phyloP scores from a whole-genome alignment of 257 asterid genomes.

The Solanum stenotomum region DNA sequence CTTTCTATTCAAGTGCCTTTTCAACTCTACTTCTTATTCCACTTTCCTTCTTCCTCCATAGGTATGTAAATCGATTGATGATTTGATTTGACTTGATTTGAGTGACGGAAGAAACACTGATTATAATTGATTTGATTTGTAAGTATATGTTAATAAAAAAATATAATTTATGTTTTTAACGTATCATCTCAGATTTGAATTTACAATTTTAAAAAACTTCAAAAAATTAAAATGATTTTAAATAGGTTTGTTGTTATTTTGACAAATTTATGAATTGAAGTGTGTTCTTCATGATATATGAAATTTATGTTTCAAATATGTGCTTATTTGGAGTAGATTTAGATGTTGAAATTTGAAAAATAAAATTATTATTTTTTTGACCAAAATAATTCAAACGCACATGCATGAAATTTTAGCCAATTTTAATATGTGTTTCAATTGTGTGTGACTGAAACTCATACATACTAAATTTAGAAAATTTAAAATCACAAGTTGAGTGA shows the following conservation, averaged over 20 bases:
- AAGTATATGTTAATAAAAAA: not conserved
- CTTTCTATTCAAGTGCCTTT: constrained; percentile 36
- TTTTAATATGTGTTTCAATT: not conserved
- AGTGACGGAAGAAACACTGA: rapidly evolving
- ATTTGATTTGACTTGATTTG: not conserved
- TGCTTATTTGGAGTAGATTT: not conserved
- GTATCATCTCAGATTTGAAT: rapidly evolving
- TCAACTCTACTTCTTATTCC: constrained; percentile 45
- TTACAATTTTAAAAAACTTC: no score
- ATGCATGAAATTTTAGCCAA: not conserved
- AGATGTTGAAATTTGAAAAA: not conserved
- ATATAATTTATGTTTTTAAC: not conserved
- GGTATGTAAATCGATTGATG: not conserved
- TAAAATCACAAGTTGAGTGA: not conserved
- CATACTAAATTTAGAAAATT: not conserved
- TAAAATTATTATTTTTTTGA: no score
- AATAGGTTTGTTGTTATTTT: not conserved
- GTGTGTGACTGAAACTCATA: not conserved
- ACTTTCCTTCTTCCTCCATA: constrained; percentile 19
- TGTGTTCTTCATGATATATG: not conserved
- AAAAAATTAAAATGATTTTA: no score
- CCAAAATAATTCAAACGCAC: not conserved
- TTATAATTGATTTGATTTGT: not conserved
- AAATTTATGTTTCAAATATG: not conserved
- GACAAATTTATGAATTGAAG: not conserved